phyloP scores from a whole-genome alignment of 257 asterid genomes.

The Striga asiatica region DNA sequence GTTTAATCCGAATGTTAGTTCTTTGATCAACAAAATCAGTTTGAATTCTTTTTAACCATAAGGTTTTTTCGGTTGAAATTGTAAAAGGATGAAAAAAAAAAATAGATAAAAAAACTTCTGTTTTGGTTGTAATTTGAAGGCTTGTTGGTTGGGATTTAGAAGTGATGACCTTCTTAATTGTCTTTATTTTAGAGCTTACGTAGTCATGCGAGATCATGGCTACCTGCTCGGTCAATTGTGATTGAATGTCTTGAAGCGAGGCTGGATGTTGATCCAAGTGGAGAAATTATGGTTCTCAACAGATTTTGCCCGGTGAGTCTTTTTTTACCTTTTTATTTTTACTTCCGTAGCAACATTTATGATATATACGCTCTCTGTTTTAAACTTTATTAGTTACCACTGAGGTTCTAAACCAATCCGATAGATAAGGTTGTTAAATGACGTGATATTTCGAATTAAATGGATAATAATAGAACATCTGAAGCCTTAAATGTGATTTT shows the following conservation, averaged over 20 bases:
- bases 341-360: background rate
- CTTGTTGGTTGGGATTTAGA: background rate
- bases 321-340: background rate
- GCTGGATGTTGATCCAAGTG: constrained; percentile 58
- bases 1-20: background rate
- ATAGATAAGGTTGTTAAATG: background rate
- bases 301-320: constrained; percentile 78
- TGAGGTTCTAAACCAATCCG: background rate
- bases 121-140: background rate
- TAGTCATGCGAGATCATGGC: constrained; percentile 60
- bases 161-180: background rate
- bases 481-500: background rate
- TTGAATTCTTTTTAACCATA: background rate
- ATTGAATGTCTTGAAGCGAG: constrained; percentile 55
- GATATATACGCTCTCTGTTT: background rate
- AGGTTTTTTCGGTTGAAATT: background rate
- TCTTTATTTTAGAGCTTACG: constrained; percentile 41
- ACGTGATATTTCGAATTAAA: background rate
- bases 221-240: constrained; percentile 84
- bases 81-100: background rate
- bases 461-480: constrained; percentile 4
- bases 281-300: constrained; percentile 65
- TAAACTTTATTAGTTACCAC: background rate
- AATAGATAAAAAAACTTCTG: too few relatives aligned
- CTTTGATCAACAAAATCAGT: background rate